Conservation (phyloP, 306 rosid species). For the Trichosanthes cucumerina region DNA sequence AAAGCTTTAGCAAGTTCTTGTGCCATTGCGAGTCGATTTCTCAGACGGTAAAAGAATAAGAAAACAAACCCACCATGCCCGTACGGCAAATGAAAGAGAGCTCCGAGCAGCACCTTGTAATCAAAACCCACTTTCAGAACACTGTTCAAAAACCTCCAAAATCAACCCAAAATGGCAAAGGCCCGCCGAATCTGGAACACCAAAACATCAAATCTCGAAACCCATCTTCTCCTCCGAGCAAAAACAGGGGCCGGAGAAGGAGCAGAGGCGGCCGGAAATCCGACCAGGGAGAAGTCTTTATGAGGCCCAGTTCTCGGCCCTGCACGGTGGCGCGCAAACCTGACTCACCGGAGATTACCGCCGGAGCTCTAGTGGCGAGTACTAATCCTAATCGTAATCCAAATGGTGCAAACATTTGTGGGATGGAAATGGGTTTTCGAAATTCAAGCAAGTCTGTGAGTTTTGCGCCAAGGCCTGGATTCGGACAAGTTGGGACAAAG, state of each 20-base stretch:
- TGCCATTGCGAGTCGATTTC: constrained; percentile 12
- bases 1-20: constrained; percentile 16
- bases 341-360: constrained; percentile 6
- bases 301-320: constrained; percentile 79
- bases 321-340: constrained; percentile 42
- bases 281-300: constrained; percentile 67
- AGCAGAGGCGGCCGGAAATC: constrained; percentile 73
- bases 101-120: constrained; percentile 88
- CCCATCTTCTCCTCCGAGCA: constrained; percentile 52
- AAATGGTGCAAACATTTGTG: constrained; percentile 37
- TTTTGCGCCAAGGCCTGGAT: constrained; percentile 86
- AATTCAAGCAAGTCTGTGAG: constrained; percentile 74
- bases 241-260: constrained; percentile 76
- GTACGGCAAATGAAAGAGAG: constrained; percentile 85
- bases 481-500: constrained; percentile 83
- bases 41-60: neutral
- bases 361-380: constrained; percentile 17
- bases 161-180: constrained; percentile 72
- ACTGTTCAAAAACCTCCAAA: constrained; percentile 48
- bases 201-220: constrained; percentile 31
- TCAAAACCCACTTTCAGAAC: constrained; percentile 75
- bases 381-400: constrained; percentile 2
- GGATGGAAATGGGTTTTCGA: constrained; percentile 54
- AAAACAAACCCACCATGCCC: constrained; percentile 49
- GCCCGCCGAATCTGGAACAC: constrained; percentile 46